phyloP scores from a whole-genome alignment of 169 alveolate genomes.

The Cryptosporidium felis region DNA sequence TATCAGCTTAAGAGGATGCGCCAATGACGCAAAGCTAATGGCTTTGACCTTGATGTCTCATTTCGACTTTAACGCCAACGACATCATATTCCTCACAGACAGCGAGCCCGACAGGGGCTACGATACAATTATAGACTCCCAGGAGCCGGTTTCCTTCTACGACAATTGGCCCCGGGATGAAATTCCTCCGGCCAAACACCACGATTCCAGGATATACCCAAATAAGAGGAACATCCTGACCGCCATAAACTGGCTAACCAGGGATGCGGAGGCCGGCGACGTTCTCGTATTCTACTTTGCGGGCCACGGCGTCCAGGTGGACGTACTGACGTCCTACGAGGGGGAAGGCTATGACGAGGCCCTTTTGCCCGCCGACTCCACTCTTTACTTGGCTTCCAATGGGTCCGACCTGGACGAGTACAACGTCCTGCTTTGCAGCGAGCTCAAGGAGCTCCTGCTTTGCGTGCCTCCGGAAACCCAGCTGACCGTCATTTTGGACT shows the following conservation, averaged over 20 bases:
- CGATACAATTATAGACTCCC: slow-evolving; percentile 50
- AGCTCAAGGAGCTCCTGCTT: slow-evolving; percentile 78
- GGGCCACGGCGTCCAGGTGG: slow-evolving; percentile 90
- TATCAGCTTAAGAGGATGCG: slow-evolving; percentile 83
- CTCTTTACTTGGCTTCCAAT: slow-evolving; percentile 59
- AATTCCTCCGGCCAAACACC: slow-evolving; percentile 73
- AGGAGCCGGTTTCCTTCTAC: slow-evolving; percentile 73
- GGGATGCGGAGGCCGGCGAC: slow-evolving; percentile 82
- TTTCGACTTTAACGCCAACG: slow-evolving; percentile 81
- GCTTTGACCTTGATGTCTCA: slow-evolving; percentile 83
- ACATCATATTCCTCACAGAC: slow-evolving; percentile 83
- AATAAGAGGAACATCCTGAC: slow-evolving; percentile 82
- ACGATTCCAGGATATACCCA: slow-evolving; percentile 78
- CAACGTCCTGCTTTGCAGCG: slow-evolving; percentile 82
- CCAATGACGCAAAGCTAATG: slow-evolving; percentile 88
- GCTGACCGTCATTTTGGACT: slow-evolving; percentile 84
- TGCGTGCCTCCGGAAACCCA: slow-evolving; percentile 75
- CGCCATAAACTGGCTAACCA: slow-evolving; percentile 85
- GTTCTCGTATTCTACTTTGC: slow-evolving; percentile 86
- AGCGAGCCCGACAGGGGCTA: slow-evolving; percentile 77
- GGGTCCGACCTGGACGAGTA: slow-evolving; percentile 76
- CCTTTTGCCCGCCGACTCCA: slow-evolving; percentile 86
- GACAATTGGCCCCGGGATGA: slow-evolving; percentile 77
- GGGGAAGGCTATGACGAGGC: slow-evolving; percentile 94
- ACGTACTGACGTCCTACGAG: slow-evolving; percentile 89